Percentiles rank a stretch among this genome's conserved stretches.
Evolutionary conservation across 73 alveolate genomes (phyloP).

Genomic region (Paramecium tetraurelia): DNA sequence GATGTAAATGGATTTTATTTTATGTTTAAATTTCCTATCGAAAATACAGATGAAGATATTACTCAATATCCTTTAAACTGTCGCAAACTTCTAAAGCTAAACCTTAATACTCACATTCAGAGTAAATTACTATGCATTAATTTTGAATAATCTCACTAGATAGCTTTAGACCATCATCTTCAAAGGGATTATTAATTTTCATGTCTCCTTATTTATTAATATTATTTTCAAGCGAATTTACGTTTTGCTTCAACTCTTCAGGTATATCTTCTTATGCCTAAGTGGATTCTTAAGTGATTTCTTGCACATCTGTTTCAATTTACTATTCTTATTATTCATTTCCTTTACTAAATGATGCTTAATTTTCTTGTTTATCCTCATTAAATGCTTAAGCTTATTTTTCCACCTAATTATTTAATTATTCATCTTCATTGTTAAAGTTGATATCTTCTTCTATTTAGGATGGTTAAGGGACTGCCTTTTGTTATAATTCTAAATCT

Average conservation of each 20-base stretch:
- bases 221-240: background rate
- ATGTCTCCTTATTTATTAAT: background rate
- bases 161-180: background rate
- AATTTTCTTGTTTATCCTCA: background rate
- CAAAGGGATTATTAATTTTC: background rate
- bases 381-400: background rate
- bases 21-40: background rate
- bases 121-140: background rate
- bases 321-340: background rate
- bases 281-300: background rate
- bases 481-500: background rate
- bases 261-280: background rate
- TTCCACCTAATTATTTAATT: background rate
- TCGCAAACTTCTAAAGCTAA: slow-evolving; percentile 17
- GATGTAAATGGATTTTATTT: background rate
- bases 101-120: slow-evolving; percentile 18
- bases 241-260: background rate
- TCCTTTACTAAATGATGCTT: background rate
- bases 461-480: background rate
- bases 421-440: background rate
- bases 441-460: background rate
- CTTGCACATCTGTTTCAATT: background rate
- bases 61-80: slow-evolving; percentile 12
- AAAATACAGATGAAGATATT: background rate
- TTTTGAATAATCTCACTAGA: background rate